Evolutionary conservation across 83 land plant species (phyloP).

Genomic region (Picea mariana): DNA sequence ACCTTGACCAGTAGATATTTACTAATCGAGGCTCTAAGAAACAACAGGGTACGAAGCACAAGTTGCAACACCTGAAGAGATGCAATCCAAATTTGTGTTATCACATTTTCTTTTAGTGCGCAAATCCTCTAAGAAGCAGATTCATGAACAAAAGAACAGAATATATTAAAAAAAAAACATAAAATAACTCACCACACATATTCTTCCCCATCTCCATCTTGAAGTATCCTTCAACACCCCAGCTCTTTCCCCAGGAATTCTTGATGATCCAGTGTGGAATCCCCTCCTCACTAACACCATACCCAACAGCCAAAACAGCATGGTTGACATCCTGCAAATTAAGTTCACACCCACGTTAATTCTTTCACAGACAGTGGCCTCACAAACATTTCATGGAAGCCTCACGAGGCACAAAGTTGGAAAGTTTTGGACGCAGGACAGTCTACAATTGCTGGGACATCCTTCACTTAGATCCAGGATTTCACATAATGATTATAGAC

Average conservation of each 20-base stretch:
- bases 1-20: background rate
- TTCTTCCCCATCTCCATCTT: slow-evolving; percentile 96
- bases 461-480: background rate
- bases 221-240: slow-evolving; percentile 95
- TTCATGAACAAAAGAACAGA: background rate
- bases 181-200: slow-evolving; percentile 91
- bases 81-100: background rate
- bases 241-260: slow-evolving; percentile 91
- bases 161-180: background rate
- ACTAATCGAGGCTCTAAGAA: background rate
- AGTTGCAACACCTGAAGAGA: slow-evolving; percentile 10
- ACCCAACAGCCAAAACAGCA: slow-evolving; percentile 98
- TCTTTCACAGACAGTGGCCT: background rate
- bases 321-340: slow-evolving; percentile 89
- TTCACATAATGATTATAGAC: background rate
- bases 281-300: slow-evolving; percentile 70
- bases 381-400: background rate
- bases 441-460: background rate
- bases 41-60: slow-evolving; percentile 15
- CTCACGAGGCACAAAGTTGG: background rate
- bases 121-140: background rate
- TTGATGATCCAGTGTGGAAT: slow-evolving; percentile 90
- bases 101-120: background rate
- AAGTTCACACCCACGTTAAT: background rate
- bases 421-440: background rate